A percentile compares a stretch with the other conserved stretches of the same genome.
These are phyloP conservation scores for Silene coronaria DNA, from an alignment of 179 eudicot species.

Conservation along the genomic window DNA sequence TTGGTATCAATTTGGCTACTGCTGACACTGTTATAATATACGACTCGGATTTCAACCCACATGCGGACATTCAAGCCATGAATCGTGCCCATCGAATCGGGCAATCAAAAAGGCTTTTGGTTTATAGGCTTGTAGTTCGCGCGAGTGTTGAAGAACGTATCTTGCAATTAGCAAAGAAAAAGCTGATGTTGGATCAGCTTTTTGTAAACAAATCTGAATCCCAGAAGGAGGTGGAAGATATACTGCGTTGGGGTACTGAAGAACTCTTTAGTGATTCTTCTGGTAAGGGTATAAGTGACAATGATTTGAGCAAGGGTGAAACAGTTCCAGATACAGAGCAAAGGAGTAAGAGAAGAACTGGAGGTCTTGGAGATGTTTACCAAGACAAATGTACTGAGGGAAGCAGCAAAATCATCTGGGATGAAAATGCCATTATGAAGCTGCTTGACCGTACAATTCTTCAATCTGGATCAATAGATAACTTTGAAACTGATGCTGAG, in stretches of 20 bases:
- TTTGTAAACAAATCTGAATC: conserved; percentile 93
- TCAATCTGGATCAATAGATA: conserved; percentile 54
- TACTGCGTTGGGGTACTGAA: conserved; percentile 98
- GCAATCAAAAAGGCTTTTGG: conserved; percentile 89
- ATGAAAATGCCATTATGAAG: conserved; percentile 79
- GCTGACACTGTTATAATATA: conserved; percentile 98
- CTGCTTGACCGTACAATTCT: conserved; percentile 91
- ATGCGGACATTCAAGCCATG: conserved; percentile 99
- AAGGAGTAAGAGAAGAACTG: conserved; percentile 62
- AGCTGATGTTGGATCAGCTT: conserved; percentile 96
- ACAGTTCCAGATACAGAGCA: conserved; percentile 51
- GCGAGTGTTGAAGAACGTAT: conserved; percentile 99
- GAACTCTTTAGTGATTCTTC: conserved; percentile 71
- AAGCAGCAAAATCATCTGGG: conserved; percentile 75
- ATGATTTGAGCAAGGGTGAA: conserved; percentile 47
- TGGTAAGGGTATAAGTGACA: conserved; percentile 50
- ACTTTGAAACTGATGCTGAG: conserved; percentile 69
- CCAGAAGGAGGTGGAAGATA: conserved; percentile 95
- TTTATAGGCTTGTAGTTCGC: conserved; percentile 94
- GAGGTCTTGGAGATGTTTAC: conserved; percentile 94
- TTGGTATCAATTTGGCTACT: conserved; percentile 94
- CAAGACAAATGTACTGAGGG: conserved; percentile 88
- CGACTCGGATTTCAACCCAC: conserved; percentile 98
- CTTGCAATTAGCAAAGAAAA: conserved; percentile 95
- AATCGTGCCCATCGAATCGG: conserved; percentile 99